A percentile compares a stretch with the other conserved stretches of the same genome.
Evolutionary conservation across 805 yeast genomes (phyloP).

Genomic region (Candida caryicola): DNA sequence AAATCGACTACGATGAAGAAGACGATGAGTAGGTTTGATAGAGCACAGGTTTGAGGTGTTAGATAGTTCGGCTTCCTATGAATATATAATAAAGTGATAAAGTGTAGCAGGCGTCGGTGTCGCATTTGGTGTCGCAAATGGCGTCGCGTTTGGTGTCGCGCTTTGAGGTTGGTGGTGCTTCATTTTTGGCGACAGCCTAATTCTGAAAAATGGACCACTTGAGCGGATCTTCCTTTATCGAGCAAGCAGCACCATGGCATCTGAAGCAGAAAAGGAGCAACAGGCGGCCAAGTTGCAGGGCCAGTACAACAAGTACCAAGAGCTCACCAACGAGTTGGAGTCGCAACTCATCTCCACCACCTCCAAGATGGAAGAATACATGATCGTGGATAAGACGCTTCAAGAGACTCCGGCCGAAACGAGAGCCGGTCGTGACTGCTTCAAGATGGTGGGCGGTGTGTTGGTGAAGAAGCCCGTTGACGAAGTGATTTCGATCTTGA

Average conservation of each 20-base stretch:
- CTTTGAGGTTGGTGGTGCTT: too few relatives aligned
- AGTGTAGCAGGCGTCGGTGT: too few relatives aligned
- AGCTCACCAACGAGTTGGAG: conserved; percentile 37
- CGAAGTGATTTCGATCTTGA: conserved; percentile 66
- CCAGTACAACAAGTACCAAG: conserved; percentile 41
- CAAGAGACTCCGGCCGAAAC: conserved; percentile 31
- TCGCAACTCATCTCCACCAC: conserved; percentile 33
- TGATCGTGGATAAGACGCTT: conserved; percentile 41
- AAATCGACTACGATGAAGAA: conserved; percentile 35
- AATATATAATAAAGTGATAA: too few relatives aligned
- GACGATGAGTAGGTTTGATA: conserved; percentile 19
- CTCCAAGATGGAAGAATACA: conserved; percentile 40
- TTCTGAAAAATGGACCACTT: too few relatives aligned
- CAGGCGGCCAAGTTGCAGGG: conserved; percentile 41
- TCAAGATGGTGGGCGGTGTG: conserved; percentile 92
- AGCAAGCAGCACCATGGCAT: conserved; percentile 2
- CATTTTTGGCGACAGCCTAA: too few relatives aligned
- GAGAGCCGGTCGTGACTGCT: conserved; percentile 65
- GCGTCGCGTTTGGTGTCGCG: not conserved
- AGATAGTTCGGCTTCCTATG: too few relatives aligned
- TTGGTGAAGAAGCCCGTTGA: conserved; percentile 77
- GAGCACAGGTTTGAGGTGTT: too few relatives aligned
- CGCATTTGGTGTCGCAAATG: too few relatives aligned
- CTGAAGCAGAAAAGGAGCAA: conserved; percentile 16
- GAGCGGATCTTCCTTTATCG: too few relatives aligned